Evolutionary conservation across 2,329 filamentous ascomycete species (phyloP), one percentile per base, ranked within the genome.

Genomic region (Alternaria brassicae): DNA sequence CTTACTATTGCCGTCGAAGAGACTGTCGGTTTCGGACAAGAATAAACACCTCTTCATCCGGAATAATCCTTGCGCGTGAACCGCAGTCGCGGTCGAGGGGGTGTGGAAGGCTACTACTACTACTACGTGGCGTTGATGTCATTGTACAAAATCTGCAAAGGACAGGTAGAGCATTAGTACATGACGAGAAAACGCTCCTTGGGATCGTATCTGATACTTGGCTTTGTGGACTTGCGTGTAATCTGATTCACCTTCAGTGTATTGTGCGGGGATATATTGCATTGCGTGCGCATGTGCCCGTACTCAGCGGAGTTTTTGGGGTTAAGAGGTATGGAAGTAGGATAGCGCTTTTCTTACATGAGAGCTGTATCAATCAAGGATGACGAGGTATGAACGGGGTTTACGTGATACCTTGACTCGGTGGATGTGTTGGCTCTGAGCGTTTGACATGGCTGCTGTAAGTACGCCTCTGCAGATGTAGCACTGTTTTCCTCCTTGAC

Each of bases 11-110:
- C 95, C 25, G 95, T 99, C 55, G 95, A 99, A 81, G 95, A 99
- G 83, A 99, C 95, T 0, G 93, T 99, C 84, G 95, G 95, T 63
- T 99, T 99, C 77, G 95, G 95, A 67, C 95, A 99, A 82, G 95
- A 99, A 83, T 99, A 77, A 64, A 65, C 21, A 17, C 15, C 44
- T 37, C 21, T 6, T 17, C 23, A 21, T 55, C 32, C 25, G 25
- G 25, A 15, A 42, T 23, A 23, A 42, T 19, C 27, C 28, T n/a
- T 51, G 32, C 45, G 13, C 47, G 39, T 28, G 25, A 36, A 56
- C 32, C 21, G 32, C 40, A 39, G 17, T 41, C 17, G 39, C 27
- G 57, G 51, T 39, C 23, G 27, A 32, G 47, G 30, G 36, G 27
- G 27, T 32, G 40, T 32, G 34, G 52, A 47, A 58, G 32, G n/a